Conservation (phyloP, 2,329 filamentous ascomycete genomes). For the Thielaviopsis euricoi region DNA sequence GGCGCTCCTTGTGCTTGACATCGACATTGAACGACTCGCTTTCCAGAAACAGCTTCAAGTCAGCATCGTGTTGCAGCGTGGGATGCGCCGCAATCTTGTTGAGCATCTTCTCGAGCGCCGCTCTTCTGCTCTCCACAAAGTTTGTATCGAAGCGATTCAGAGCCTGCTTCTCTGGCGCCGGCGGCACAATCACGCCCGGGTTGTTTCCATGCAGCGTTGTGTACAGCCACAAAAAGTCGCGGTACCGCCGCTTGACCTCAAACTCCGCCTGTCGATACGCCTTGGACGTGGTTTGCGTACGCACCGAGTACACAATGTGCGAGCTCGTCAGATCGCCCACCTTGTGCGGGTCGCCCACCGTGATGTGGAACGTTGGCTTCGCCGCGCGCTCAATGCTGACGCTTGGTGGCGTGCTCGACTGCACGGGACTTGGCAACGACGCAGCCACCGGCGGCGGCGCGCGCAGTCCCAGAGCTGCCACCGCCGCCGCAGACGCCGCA, state of each 20-base stretch:
- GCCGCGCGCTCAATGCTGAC: constrained; percentile 85
- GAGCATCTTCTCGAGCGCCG: constrained; percentile 90
- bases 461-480: constrained; percentile 34
- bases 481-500: constrained; percentile 7
- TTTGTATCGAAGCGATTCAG: constrained; percentile 91
- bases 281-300: constrained; percentile 88
- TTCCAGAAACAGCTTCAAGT: constrained; percentile 91
- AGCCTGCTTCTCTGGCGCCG: constrained; percentile 93
- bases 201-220: constrained; percentile 88
- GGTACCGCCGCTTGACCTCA: constrained; percentile 81
- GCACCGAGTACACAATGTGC: constrained; percentile 93
- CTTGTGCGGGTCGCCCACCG: constrained; percentile 91
- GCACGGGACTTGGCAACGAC: constrained; percentile 33
- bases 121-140: constrained; percentile 84
- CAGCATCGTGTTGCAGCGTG: constrained; percentile 78
- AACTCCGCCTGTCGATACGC: constrained; percentile 89
- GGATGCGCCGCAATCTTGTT: constrained; percentile 89
- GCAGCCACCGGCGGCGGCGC: constrained; percentile 49
- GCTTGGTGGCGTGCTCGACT: constrained; percentile 50
- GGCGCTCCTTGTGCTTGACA: constrained; percentile 92
- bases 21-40: constrained; percentile 93
- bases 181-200: constrained; percentile 85
- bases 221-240: constrained; percentile 96
- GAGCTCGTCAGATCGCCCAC: constrained; percentile 93
- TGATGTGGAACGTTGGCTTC: constrained; percentile 80